phyloP scores from a whole-genome alignment of 768 basidiomycete species.

The Leccinum imitatum region DNA sequence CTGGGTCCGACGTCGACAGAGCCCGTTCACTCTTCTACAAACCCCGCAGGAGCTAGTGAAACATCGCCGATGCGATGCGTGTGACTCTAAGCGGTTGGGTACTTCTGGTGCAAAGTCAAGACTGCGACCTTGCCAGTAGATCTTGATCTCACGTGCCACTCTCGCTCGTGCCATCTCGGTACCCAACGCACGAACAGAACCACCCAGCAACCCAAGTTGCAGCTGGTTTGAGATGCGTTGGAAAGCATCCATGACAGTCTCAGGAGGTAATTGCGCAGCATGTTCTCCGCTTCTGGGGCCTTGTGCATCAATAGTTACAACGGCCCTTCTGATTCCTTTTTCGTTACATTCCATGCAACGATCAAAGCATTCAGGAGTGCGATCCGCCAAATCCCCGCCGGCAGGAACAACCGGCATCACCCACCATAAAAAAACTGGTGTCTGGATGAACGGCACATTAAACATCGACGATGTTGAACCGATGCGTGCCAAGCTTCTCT shows the following conservation, averaged over 20 bases:
- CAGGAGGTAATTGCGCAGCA: constrained; percentile 56
- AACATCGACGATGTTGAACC: no score
- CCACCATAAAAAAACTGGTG: not conserved
- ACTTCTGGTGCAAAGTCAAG: not conserved
- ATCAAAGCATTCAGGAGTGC: constrained; percentile 44
- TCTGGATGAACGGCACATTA: not conserved
- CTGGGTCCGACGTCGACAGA: not conserved
- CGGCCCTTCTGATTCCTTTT: constrained; percentile 17
- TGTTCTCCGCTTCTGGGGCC: constrained; percentile 32
- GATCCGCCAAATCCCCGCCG: constrained; percentile 75
- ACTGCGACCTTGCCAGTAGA: constrained; percentile 3
- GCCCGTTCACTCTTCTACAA: constrained; percentile 3
- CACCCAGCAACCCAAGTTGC: no score
- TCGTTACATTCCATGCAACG: constrained; percentile 46
- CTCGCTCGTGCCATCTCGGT: constrained; percentile 16
- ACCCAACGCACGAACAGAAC: no score
- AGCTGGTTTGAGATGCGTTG: constrained; percentile 40
- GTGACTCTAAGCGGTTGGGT: not conserved
- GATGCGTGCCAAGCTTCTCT: no score
- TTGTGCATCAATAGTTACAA: constrained; percentile 43
- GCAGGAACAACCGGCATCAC: constrained; percentile 61
- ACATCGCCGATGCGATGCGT: no score
- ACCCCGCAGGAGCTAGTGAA: not conserved
- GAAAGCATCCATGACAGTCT: constrained; percentile 65
- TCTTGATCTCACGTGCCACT: constrained; percentile 19